Percentiles rank a stretch among this genome's conserved stretches.
phyloP scores from a whole-genome alignment of 495 filamentous ascomycete genomes.

The Echria macrotheca region DNA sequence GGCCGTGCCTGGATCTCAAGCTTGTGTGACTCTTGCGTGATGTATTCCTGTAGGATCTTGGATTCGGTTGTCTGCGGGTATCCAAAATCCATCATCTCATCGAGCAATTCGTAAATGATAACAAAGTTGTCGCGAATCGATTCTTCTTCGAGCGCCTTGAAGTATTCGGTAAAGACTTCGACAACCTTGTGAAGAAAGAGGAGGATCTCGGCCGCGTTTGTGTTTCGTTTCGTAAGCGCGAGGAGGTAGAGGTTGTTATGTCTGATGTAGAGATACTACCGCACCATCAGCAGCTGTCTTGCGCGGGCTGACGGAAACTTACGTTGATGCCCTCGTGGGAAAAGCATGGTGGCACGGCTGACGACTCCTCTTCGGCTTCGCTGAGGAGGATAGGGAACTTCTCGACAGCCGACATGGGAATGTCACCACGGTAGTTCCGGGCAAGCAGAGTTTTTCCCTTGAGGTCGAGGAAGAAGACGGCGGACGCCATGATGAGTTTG shows the following conservation, averaged over 20 bases:
- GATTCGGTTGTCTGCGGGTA: constrained; percentile 98
- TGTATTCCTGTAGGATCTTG: constrained; percentile 99
- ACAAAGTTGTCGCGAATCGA: constrained; percentile 99
- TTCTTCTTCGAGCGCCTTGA: constrained; percentile 98
- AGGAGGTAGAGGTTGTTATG: constrained; percentile 99
- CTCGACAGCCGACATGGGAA: constrained; percentile 99
- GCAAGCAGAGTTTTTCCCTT: constrained; percentile 99
- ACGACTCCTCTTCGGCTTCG: constrained; percentile 99
- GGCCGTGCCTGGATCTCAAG: constrained; percentile 96
- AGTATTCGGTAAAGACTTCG: constrained; percentile 99
- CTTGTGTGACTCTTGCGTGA: constrained; percentile 99
- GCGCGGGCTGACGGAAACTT: constrained; percentile 24
- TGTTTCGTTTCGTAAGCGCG: constrained; percentile 96
- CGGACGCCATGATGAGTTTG: constrained; percentile 74
- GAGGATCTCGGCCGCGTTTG: constrained; percentile 96
- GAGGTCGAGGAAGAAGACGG: constrained; percentile 96
- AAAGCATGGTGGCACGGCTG: constrained; percentile 96
- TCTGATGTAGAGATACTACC: constrained; percentile 97
- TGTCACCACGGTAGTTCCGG: constrained; percentile 97
- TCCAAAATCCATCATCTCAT: constrained; percentile 99
- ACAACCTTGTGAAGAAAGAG: constrained; percentile 98
- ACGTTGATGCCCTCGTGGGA: constrained; percentile 98
- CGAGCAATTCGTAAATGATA: constrained; percentile 96
- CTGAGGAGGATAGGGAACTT: constrained; percentile 95
- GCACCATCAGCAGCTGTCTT: background rate